Evolutionary conservation across 345 rosid species (phyloP).

Genomic region (Syzygium oleosum): DNA sequence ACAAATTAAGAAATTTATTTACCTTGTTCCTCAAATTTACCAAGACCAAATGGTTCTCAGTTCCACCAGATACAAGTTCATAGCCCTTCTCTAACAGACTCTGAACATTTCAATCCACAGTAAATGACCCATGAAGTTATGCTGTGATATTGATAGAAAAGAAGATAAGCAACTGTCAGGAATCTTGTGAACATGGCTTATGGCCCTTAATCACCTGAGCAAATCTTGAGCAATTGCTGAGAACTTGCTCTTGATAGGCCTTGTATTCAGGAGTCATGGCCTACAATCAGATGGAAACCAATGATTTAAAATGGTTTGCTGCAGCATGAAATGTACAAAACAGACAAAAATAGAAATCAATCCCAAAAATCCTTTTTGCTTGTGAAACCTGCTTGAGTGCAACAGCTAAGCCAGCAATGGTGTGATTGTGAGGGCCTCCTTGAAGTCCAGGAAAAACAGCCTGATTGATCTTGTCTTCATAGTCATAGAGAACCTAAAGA

Average conservation of each 20-base stretch:
- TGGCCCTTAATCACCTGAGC: conserved; percentile 40
- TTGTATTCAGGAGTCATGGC: conserved; percentile 74
- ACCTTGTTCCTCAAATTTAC: conserved; percentile 85
- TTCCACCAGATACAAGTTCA: conserved; percentile 94
- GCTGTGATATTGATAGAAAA: neutral
- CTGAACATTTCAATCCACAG: conserved; percentile 30
- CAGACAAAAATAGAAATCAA: neutral
- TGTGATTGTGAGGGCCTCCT: conserved; percentile 98
- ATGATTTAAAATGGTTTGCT: conserved; percentile 2
- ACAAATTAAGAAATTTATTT: neutral
- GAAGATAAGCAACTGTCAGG: neutral
- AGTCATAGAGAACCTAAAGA: conserved; percentile 78
- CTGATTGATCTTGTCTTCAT: conserved; percentile 75
- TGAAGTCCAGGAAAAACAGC: conserved; percentile 97
- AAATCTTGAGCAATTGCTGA: conserved; percentile 63
- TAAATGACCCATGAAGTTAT: neutral
- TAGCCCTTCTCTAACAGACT: conserved; percentile 61
- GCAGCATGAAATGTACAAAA: neutral
- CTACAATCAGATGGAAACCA: conserved; percentile 19
- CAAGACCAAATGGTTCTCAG: conserved; percentile 89
- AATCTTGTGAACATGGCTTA: neutral
- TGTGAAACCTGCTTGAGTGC: conserved; percentile 69
- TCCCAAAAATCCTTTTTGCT: neutral
- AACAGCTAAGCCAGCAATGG: conserved; percentile 86
- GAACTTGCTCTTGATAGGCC: conserved; percentile 90